Evolutionary conservation across 768 basidiomycete genomes (phyloP), one percentile per base, ranked within the genome.

Genomic region (Omphalotus guepiniiformis): DNA sequence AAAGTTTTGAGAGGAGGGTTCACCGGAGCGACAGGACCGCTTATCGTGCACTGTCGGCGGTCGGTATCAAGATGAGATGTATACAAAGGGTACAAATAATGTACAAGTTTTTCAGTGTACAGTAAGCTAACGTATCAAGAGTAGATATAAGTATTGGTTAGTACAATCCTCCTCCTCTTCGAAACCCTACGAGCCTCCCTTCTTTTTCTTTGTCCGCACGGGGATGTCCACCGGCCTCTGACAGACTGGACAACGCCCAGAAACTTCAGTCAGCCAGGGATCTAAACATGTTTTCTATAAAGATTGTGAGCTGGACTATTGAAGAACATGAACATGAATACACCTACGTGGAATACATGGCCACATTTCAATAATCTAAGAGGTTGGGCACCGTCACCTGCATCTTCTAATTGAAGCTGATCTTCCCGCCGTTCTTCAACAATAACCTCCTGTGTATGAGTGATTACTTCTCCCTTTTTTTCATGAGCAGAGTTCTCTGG

Each of bases 331-430:
- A n/a, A 28, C 23, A 48, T 11, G 25, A 41, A 18, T 26, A 22
- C 3, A 70, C 88, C 64, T 52, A 93, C 91, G 68, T 95, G 93
- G 66, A 92, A 95, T 39, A 88, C 88, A 71, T 95, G 93, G 2
- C 85, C 85, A 55, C 93, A 95, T 2, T 71, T 72, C 42, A 93
- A 64, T 30, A 90, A 62, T 58, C 92, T 71, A 54, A 95, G 63
- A 4, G 88, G 88, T 50, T 90, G 85, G 1, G 83, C 74, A 0
- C 85, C 86, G 48, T 83, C 80, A 7, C 88, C 86, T 2, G 85
- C 85, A 61, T 90, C 87, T 53, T 75, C 68, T 41, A 90, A 70
- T 51, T 70, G 77, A 49, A 83, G 64, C 6, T 71, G 54, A 23
- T 66, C 59, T n/a, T 64, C 63, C 53, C 64, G 61, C 12, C 70